Percentiles rank a stretch among this genome's conserved stretches.
Evolutionary conservation across 306 rosid genomes (phyloP).

Genomic region (Quillaja saponaria): DNA sequence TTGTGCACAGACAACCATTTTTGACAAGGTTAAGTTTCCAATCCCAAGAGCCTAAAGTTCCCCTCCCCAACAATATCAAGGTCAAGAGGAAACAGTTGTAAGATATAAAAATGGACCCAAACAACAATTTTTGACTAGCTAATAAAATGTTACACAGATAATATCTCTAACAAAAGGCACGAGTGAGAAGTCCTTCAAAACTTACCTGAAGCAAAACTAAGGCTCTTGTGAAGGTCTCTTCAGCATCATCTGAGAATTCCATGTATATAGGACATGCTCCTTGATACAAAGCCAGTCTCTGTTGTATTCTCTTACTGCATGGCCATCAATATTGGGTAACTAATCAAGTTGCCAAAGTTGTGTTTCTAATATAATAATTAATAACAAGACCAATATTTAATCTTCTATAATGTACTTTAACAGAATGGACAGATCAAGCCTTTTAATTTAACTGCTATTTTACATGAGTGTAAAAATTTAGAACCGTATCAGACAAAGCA

Average conservation of each 20-base stretch:
- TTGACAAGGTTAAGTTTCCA: slow-evolving; percentile 5
- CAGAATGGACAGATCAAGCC: neutral
- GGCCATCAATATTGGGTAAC: slow-evolving; percentile 30
- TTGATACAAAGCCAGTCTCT: slow-evolving; percentile 83
- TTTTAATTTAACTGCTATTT: too few relatives aligned
- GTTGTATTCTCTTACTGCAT: slow-evolving; percentile 82
- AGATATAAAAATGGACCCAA: slow-evolving; percentile 4
- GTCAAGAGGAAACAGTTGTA: neutral
- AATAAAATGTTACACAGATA: neutral
- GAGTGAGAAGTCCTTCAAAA: neutral
- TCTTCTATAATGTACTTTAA: neutral
- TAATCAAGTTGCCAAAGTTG: slow-evolving; percentile 16
- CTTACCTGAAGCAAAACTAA: slow-evolving; percentile 63
- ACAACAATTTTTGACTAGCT: neutral
- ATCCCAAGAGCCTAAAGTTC: neutral
- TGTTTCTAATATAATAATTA: slow-evolving; percentile 1
- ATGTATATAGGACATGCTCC: slow-evolving; percentile 88
- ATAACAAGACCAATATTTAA: slow-evolving; percentile 4
- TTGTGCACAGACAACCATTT: neutral
- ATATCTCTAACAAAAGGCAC: neutral
- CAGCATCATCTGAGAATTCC: slow-evolving; percentile 83
- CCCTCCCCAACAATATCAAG: neutral
- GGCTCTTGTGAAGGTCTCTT: slow-evolving; percentile 67
- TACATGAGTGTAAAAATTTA: too few relatives aligned
- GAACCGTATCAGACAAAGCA: too few relatives aligned